Base-by-base conservation (phyloP, 768 basidiomycete genomes). In the Xerocomellus dryophilus region DNA sequence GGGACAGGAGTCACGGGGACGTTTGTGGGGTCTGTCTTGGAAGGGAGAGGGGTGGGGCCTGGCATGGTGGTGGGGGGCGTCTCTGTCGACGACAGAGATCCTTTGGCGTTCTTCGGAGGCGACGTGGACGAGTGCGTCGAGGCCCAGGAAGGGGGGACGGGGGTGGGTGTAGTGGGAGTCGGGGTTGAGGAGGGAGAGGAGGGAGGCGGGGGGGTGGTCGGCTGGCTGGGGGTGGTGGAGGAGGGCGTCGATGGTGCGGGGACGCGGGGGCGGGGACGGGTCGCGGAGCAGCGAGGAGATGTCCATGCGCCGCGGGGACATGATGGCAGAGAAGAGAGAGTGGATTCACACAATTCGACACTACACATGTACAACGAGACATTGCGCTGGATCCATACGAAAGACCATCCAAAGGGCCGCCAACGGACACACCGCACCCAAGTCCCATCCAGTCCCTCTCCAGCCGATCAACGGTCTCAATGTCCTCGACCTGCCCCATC, bases 381-480 rank as follows among this genome's bases (percentile, higher is more conserved):
- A 90, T 90, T 92, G 90, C 90, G 86, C 79, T 78, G 65, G 67
- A 75, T 79, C 84, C 88, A 89, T 67, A 71, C 78, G 78, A 78
- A 51, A 62, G 69, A 74, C 82, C 80, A 23, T 79, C 7, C 82
- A 82, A 87, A 90, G 77, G 73, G 76, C 72, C 72, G 55, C 64
- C 81, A 76, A 76, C 76, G 73, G 71, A 74, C 64, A 65, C 76
- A 77, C 79, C 90, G 89, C 89, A 91, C 90, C 90, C 90, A 90
- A 87, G 86, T 88, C 88, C 81, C 85, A 84, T 90, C 82, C 60
- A 43, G 23, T 79, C 66, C 54, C 64, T 91, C 89, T 90, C 81
- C 89, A 88, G 86, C 85, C 77, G 72, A 73, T 66, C 80, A 84
- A 92, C 90, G 90, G 86, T 91, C 90, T 86, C 89, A 77, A 82